Base-by-base conservation (phyloP, 306 rosid species). In the Sicyos edulis region DNA sequence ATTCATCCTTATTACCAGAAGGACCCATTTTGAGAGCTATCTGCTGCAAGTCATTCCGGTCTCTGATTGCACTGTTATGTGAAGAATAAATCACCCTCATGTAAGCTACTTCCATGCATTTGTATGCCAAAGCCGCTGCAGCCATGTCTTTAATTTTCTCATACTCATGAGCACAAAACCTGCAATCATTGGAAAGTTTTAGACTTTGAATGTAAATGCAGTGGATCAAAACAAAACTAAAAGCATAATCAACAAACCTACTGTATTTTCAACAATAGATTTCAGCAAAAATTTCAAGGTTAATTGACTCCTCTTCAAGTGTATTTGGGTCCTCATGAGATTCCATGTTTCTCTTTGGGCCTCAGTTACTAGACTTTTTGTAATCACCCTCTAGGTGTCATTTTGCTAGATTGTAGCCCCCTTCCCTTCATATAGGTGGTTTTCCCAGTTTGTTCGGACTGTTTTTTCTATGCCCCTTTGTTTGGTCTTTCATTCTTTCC, bases 91-190 rank as follows among this genome's bases (percentile, higher is more conserved):
- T 63, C 68, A 86, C 99, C 85, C 87, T 87, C 91, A 95, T 80
- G 80, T 86, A 95, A 52, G 97, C 96, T 80, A 95, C 97, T 81
- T 95, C 99, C 88, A 78, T 79, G 82, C 99, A 95, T 82, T 95
- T 95, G 96, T 89, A 91, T 82, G 99, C 97, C 84, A 95, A 87
- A 81, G 99, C 88, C 78, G 99, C 96, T 49, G 88, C 82, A 75
- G 89, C 95, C 97, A 89, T 89, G 81, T 95, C 95, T 81, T 95
- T 91, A 52, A 80, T 76, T 89, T 79, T 95, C 82, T 95, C 99
- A 72, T 82, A 95, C 73, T 95, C 99, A 59, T 76, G 89, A 76
- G 99, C 99, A 79, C 97, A 91, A 85, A 89, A 95, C 91, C 99
- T 95, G 79, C 66, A 55, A 10, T 59, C 22, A 61, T 81, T 55